These are phyloP conservation scores for Parasitella parasitica DNA, from an alignment of 371 early-diverging fungal genomes.

Conservation along the genomic window DNA sequence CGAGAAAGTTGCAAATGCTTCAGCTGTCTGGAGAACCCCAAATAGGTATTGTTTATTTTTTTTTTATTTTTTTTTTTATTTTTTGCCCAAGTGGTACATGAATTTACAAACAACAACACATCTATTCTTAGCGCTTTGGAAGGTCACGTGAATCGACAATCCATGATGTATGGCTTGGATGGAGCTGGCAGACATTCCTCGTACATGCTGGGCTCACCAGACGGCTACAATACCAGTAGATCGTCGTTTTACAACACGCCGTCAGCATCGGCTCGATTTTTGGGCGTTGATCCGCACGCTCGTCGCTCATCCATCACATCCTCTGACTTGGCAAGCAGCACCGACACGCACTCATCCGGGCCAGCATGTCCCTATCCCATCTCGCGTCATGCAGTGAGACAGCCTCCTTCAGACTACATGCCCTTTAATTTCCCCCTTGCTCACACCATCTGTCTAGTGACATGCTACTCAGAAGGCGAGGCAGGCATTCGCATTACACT, in stretches of 20 bases:
- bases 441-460: conserved; percentile 77
- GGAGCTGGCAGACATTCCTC: background rate
- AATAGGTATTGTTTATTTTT: conserved; percentile 23
- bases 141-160: conserved; percentile 17
- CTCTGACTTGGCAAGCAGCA: conserved; percentile 23
- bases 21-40: conserved; percentile 36
- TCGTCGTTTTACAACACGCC: conserved; percentile 12
- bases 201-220: background rate
- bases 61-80: background rate
- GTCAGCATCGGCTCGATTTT: conserved; percentile 20
- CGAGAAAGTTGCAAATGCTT: conserved; percentile 24
- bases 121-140: conserved; percentile 9
- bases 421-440: conserved; percentile 74
- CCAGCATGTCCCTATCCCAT: conserved; percentile 39
- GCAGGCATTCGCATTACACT: conserved; percentile 91
- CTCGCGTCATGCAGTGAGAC: conserved; percentile 41
- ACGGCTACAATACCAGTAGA: conserved; percentile 7
- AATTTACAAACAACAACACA: too few relatives aligned
- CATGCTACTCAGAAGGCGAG: conserved; percentile 92
- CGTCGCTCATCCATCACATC: conserved; percentile 43
- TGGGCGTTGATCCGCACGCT: conserved; percentile 15
- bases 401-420: conserved; percentile 55
- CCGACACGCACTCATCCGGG: background rate
- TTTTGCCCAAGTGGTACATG: too few relatives aligned
- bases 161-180: conserved; percentile 8